Evolutionary conservation across 1,284 basidiomycete species (phyloP), one percentile per base, ranked within the genome.

Genomic region (Ganoderma boninense): DNA sequence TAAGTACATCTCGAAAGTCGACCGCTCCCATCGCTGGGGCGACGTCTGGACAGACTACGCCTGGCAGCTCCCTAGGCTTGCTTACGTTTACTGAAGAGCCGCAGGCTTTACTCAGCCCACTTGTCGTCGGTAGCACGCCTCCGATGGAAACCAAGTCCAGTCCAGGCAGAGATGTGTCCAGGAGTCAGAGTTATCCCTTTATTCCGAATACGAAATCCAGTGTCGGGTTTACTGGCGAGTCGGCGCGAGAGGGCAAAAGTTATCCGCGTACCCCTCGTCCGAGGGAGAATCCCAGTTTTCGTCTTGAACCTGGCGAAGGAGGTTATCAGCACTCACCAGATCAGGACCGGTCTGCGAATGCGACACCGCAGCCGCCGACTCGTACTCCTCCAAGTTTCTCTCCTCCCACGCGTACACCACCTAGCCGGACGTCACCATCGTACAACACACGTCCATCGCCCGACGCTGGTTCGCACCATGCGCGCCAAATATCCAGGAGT

Each of bases 51-150:
- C 69, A 77, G 16, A 68, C 71, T 20, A 62, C 70, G 40, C 74
- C 64, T 71, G 80, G 68, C 70, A 79, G 71, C 52, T 83, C 68
- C 32, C 67, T 76, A 11, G 75, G 73, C 32, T 70, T 77, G 11
- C 57, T 72, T 29, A 72, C 64, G 26, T 82, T 90, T 65, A 83
- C 87, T 8, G 90, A 91, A 35, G 90, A 92, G 72, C 84, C 90
- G 1, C 74, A 80, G 14, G 84, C 79, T 57, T 82, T 89, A n/a
- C 82, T 92, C 38, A 87, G 84, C 69, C 89, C 88, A 0, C 79
- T 90, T 35, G 75, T 87, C 7, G 78, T 84, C 23, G 74, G 78
- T n/a, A 82, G 81, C 4, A 82, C 83, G n/a, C 74, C 67, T 35
- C 74, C 68, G 64, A 65, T 69, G 38, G 63, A 69, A 14, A 42